Conservation (phyloP, 495 filamentous ascomycete species). For the Hamigera avellanea region DNA sequence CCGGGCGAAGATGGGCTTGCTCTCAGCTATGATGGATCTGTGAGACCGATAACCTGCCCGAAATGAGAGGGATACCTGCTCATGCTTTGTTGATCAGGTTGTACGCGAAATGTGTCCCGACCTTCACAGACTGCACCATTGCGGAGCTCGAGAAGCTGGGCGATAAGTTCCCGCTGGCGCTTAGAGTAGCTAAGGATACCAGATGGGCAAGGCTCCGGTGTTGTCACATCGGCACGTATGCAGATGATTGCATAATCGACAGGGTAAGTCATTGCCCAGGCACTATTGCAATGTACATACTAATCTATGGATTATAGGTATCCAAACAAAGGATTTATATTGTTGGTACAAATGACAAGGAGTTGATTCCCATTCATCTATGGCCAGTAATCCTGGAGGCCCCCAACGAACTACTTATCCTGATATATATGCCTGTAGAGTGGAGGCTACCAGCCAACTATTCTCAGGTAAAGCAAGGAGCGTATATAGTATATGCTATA, state of each 20-base stretch:
- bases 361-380: slow-evolving; percentile 51
- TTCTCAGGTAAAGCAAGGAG: no score
- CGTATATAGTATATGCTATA: no score
- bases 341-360: slow-evolving; percentile 77
- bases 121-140: slow-evolving; percentile 39
- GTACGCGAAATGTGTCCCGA: slow-evolving; percentile 41
- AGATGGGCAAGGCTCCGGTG: slow-evolving; percentile 75
- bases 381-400: slow-evolving; percentile 50
- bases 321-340: slow-evolving; percentile 70
- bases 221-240: slow-evolving; percentile 83
- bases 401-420: no score
- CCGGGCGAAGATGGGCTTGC: slow-evolving; percentile 75
- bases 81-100: slow-evolving; percentile 49
- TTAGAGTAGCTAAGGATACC: slow-evolving; percentile 87
- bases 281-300: neutral
- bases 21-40: slow-evolving; percentile 79
- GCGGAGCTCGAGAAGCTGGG: slow-evolving; percentile 90
- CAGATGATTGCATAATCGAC: slow-evolving; percentile 94
- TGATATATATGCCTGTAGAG: no score
- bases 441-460: no score
- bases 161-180: slow-evolving; percentile 74
- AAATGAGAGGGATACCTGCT: slow-evolving; percentile 27
- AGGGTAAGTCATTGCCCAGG: slow-evolving; percentile 46
- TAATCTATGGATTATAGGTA: slow-evolving; percentile 6
- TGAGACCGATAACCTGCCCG: slow-evolving; percentile 6